A percentile compares a stretch with the other conserved stretches of the same genome.
Conservation (phyloP, 345 rosid species). For the Syzygium aromaticum region DNA sequence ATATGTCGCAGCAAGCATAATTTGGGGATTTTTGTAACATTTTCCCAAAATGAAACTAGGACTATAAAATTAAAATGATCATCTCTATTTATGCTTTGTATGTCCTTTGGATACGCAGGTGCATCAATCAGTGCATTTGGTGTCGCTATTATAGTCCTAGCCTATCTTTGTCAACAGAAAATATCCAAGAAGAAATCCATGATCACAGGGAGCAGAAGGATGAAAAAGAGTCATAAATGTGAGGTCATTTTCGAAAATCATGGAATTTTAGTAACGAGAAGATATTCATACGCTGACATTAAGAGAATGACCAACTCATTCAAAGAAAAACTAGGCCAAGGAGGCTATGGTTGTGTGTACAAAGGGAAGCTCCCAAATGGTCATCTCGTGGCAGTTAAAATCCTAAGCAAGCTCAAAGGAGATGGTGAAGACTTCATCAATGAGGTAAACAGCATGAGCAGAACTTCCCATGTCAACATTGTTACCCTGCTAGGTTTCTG, state of each 20-base stretch:
- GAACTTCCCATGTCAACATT: constrained; percentile 39
- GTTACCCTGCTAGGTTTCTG: constrained; percentile 13
- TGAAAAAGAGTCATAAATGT: neutral
- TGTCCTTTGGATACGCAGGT: neutral
- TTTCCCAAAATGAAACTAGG: too few species aligned
- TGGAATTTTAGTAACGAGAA: neutral
- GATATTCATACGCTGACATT: constrained; percentile 11
- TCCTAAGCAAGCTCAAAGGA: constrained; percentile 19
- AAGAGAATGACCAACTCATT: constrained; percentile 20
- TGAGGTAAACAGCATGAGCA: constrained; percentile 36
- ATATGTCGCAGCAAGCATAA: too few species aligned
- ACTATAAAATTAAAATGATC: too few species aligned
- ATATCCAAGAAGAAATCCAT: fast-evolving
- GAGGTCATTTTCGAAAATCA: neutral
- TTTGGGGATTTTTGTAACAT: too few species aligned
- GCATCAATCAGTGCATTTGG: neutral
- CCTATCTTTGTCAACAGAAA: neutral
- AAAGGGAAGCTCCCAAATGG: constrained; percentile 21
- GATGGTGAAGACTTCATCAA: constrained; percentile 36
- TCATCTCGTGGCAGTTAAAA: constrained; percentile 19
- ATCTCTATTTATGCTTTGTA: neutral
- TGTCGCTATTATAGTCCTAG: neutral
- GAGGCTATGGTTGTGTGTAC: constrained; percentile 17
- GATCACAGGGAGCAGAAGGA: neutral
- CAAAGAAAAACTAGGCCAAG: constrained; percentile 16